phyloP scores from a whole-genome alignment of 805 yeast species.

The Myxozyma geophila region DNA sequence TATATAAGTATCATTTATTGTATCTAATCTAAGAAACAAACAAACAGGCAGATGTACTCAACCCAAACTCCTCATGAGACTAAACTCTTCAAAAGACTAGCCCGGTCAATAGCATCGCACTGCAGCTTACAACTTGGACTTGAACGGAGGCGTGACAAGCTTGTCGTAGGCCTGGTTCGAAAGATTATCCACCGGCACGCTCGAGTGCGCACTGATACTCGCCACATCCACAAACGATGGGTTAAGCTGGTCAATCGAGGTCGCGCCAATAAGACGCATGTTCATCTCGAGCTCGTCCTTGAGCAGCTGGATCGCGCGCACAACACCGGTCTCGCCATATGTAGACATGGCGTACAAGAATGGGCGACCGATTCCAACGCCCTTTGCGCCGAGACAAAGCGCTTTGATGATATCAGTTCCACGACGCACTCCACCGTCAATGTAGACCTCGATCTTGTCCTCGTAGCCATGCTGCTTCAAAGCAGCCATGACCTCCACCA shows the following conservation, averaged over 20 bases:
- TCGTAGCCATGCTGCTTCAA: slow-evolving; percentile 42
- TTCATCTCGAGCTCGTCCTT: slow-evolving; percentile 73
- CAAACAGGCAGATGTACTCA: too few relatives aligned
- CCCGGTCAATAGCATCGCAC: background rate
- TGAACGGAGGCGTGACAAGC: slow-evolving; percentile 58
- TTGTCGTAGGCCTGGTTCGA: slow-evolving; percentile 61
- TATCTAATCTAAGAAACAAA: too few relatives aligned
- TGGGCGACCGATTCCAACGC: slow-evolving; percentile 76
- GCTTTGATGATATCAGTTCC: slow-evolving; percentile 82
- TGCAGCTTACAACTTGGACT: slow-evolving; percentile 40
- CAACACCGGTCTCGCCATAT: slow-evolving; percentile 77
- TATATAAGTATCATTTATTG: too few relatives aligned
- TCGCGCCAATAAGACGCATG: slow-evolving; percentile 80
- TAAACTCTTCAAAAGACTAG: background rate
- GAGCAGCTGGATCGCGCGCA: slow-evolving; percentile 65
- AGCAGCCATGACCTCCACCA: slow-evolving; percentile 70
- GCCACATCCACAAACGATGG: slow-evolving; percentile 64
- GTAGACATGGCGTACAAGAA: slow-evolving; percentile 78
- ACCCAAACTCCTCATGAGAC: background rate
- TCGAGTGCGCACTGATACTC: slow-evolving; percentile 48
- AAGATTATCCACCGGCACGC: slow-evolving; percentile 60
- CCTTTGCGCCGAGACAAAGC: slow-evolving; percentile 74
- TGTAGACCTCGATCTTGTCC: slow-evolving; percentile 61
- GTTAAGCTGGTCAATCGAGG: slow-evolving; percentile 60
- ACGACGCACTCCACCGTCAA: slow-evolving; percentile 80